phyloP scores from a whole-genome alignment of 805 yeast genomes.

The Ogataea pilisensis region DNA sequence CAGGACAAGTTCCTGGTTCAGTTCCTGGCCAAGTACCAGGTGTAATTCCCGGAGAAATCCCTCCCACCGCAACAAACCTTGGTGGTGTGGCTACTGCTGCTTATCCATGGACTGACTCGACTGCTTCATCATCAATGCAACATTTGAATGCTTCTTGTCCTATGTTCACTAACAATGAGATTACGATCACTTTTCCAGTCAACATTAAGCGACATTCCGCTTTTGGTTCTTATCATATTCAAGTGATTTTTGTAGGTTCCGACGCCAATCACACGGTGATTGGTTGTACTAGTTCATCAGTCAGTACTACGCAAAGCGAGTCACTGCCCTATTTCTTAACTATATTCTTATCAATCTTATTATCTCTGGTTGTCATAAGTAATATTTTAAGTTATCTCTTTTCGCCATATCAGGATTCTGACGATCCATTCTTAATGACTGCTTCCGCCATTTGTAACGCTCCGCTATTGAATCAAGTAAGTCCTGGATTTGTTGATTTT shows the following conservation, averaged over 20 bases:
- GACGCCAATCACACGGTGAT: slow-evolving; percentile 33
- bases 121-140: not conserved
- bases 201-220: slow-evolving; percentile 24
- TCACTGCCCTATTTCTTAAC: slow-evolving; percentile 38
- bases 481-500: slow-evolving; percentile 48
- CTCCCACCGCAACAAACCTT: too few species aligned
- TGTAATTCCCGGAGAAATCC: not conserved
- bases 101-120: not conserved
- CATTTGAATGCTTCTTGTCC: slow-evolving; percentile 28
- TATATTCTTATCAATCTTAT: slow-evolving; percentile 37
- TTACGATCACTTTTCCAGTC: slow-evolving; percentile 24
- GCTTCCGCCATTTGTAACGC: slow-evolving; percentile 60
- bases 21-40: not conserved
- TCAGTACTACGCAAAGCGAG: slow-evolving; percentile 44
- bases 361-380: slow-evolving; percentile 33
- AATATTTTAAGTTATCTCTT: slow-evolving; percentile 35
- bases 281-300: slow-evolving; percentile 45
- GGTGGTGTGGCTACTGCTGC: not conserved
- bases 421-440: slow-evolving; percentile 45
- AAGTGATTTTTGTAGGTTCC: slow-evolving; percentile 39
- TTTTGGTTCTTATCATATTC: slow-evolving; percentile 43
- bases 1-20: not conserved
- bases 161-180: slow-evolving; percentile 21
- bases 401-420: slow-evolving; percentile 58
- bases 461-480: slow-evolving; percentile 49